A percentile compares a stretch with the other conserved stretches of the same genome.
Conservation (phyloP, 371 early-diverging fungal genomes). For the Chytridium lagenaria region DNA sequence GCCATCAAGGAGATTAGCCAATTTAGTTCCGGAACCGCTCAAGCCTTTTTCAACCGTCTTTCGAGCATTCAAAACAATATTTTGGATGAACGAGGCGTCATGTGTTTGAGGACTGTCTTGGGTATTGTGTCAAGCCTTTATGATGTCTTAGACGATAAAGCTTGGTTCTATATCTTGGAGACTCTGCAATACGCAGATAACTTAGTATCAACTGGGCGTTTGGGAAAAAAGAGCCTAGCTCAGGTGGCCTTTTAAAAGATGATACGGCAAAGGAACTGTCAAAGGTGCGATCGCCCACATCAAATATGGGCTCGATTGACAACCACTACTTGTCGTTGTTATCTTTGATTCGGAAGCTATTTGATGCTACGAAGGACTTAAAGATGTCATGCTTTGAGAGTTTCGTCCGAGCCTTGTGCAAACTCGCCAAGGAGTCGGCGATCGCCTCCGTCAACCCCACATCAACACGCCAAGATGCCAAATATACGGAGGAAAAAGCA, state of each 20-base stretch:
- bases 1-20: conserved; percentile 21
- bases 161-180: conserved; percentile 89
- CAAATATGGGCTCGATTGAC: conserved; percentile 30
- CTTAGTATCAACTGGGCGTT: conserved; percentile 56
- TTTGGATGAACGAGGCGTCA: conserved; percentile 78
- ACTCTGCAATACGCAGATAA: conserved; percentile 87
- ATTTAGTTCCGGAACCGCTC: conserved; percentile 19
- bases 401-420: conserved; percentile 74
- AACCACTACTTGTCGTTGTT: conserved; percentile 45
- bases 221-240: conserved; percentile 52
- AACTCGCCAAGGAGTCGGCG: conserved; percentile 58
- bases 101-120: conserved; percentile 76
- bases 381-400: conserved; percentile 69
- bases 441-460: conserved; percentile 24
- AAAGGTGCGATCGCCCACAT: conserved; percentile 15
- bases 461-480: conserved; percentile 20
- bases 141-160: conserved; percentile 69
- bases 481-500: conserved; percentile 67
- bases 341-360: conserved; percentile 64
- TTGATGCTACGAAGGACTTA: conserved; percentile 72
- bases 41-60: conserved; percentile 1
- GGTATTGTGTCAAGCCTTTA: conserved; percentile 77
- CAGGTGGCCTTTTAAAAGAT: conserved; percentile 30
- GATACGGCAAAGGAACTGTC: conserved; percentile 12
- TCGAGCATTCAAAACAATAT: neutral